Percentiles rank a stretch among this genome's conserved stretches.
These are phyloP conservation scores for Bremia lactucae DNA, from an alignment of 352 stramenopile genomes.

Conservation along the genomic window DNA sequence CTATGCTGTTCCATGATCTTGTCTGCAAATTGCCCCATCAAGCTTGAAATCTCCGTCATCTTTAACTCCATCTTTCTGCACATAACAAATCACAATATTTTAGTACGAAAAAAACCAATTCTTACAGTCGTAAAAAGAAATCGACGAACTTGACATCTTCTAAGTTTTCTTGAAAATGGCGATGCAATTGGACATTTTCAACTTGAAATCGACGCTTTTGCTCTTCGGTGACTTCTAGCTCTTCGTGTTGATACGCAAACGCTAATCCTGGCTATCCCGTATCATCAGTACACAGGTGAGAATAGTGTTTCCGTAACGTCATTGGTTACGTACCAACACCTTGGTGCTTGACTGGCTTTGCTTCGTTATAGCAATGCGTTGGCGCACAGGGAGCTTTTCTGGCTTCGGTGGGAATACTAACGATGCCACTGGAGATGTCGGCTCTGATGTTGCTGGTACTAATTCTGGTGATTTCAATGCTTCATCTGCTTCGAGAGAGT, in stretches of 20 bases:
- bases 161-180: slow-evolving; percentile 79
- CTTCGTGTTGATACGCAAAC: slow-evolving; percentile 37
- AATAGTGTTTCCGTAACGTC: too few species aligned
- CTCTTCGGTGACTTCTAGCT: slow-evolving; percentile 54
- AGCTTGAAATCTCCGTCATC: slow-evolving; percentile 74
- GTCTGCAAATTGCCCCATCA: slow-evolving; percentile 79
- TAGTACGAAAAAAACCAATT: too few species aligned
- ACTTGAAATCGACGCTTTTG: slow-evolving; percentile 44
- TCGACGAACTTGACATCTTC: slow-evolving; percentile 66
- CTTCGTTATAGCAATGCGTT: too few species aligned
- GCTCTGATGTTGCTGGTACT: too few species aligned
- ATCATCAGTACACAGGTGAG: too few species aligned
- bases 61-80: slow-evolving; percentile 74
- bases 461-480: too few species aligned
- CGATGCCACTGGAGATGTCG: too few species aligned
- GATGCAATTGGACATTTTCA: slow-evolving; percentile 70
- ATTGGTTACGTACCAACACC: too few species aligned
- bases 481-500: too few species aligned
- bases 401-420: too few species aligned
- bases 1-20: slow-evolving; percentile 79
- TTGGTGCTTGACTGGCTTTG: too few species aligned
- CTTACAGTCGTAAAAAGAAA: background rate
- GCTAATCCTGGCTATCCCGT: slow-evolving; percentile 12
- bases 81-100: background rate
- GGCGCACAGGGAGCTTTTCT: too few species aligned